Conservation (phyloP, 163 green algal species). For the Prototheca wickerhamii region DNA sequence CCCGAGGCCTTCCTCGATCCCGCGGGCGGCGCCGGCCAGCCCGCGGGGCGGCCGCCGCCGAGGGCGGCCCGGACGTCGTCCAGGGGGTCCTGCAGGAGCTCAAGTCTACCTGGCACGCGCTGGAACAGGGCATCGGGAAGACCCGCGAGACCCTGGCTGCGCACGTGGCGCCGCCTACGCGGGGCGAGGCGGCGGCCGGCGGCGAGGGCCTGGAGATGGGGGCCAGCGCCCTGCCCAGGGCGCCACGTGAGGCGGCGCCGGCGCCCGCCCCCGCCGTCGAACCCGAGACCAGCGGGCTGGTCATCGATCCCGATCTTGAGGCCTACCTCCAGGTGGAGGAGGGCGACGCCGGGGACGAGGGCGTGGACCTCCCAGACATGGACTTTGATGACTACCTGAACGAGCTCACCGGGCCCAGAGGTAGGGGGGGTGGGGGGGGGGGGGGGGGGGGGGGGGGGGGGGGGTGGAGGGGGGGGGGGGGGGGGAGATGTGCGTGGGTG, state of each 20-base stretch:
- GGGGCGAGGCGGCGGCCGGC: neutral
- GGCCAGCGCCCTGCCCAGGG: neutral
- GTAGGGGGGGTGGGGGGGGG: too few species aligned
- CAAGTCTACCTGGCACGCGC: neutral
- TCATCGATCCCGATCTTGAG: slow-evolving; percentile 31
- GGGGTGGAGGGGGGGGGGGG: too few species aligned
- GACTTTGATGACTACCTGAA: slow-evolving; percentile 34
- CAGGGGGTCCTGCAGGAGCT: neutral
- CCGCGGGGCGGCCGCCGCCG: neutral
- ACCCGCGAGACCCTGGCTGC: too few species aligned
- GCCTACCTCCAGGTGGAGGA: slow-evolving; percentile 29
- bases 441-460: too few species aligned
- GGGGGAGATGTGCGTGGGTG: too few species aligned
- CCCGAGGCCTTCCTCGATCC: slow-evolving; percentile 7
- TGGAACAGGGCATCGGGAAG: too few species aligned
- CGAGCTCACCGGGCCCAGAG: slow-evolving; percentile 21
- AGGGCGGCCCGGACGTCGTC: too few species aligned
- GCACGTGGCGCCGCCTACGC: too few species aligned
- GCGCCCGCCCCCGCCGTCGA: too few species aligned
- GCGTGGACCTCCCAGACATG: slow-evolving; percentile 11
- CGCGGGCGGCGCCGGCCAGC: neutral
- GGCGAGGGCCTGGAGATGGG: neutral
- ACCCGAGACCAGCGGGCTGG: neutral
- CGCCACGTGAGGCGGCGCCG: too few species aligned
- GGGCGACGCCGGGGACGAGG: neutral